phyloP scores from a whole-genome alignment of 2,329 filamentous ascomycete genomes.

The Botryotinia calthae region DNA sequence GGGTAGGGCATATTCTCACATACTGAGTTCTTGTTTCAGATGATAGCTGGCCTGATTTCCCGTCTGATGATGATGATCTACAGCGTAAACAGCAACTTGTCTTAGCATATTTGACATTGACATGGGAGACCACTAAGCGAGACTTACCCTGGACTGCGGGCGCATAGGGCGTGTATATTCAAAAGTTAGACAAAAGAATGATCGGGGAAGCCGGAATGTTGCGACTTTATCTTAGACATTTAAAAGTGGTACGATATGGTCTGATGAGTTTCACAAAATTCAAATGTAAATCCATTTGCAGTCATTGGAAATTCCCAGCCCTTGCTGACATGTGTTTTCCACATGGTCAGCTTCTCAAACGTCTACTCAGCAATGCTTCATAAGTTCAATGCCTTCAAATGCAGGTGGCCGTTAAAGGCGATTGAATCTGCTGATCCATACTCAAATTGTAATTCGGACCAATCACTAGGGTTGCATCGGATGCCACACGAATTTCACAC shows the following conservation, averaged over 20 bases:
- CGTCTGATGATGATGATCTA: slow-evolving; percentile 14
- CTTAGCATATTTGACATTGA: not conserved
- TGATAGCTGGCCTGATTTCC: not conserved
- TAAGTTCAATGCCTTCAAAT: slow-evolving; percentile 5
- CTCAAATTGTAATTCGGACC: not conserved
- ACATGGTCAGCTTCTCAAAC: slow-evolving; percentile 8
- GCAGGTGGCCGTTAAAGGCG: slow-evolving; percentile 6
- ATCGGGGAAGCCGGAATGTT: slow-evolving; percentile 16
- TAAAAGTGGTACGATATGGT: not conserved
- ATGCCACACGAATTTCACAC: not conserved
- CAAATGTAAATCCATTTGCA: not conserved
- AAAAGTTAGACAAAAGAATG: slow-evolving; percentile 13
- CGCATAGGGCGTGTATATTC: slow-evolving; percentile 18
- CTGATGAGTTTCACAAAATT: not conserved
- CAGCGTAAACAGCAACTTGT: not conserved
- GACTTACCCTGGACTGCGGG: not conserved
- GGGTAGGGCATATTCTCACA: slow-evolving; percentile 5
- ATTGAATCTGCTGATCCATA: not conserved
- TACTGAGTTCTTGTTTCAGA: slow-evolving; percentile 8
- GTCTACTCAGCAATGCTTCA: slow-evolving; percentile 9
- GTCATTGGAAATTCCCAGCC: slow-evolving; percentile 2
- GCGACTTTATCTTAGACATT: not conserved
- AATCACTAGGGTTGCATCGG: not conserved
- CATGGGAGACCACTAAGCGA: not conserved
- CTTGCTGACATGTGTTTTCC: slow-evolving; percentile 15